Evolutionary conservation across 2,329 filamentous ascomycete genomes (phyloP).

Genomic region (Alternaria tenuissima): DNA sequence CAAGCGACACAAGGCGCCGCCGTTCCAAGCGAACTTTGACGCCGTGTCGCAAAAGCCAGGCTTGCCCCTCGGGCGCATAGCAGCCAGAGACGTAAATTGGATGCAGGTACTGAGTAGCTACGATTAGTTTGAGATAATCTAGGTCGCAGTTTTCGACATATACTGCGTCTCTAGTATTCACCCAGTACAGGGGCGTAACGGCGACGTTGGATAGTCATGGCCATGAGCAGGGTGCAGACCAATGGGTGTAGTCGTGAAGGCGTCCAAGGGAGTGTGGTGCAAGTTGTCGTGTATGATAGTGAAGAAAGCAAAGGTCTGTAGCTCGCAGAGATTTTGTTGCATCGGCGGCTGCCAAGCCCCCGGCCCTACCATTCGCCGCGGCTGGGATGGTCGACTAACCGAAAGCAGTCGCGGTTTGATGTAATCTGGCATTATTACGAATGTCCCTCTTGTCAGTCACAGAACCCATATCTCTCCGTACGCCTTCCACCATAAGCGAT

Average conservation of each 20-base stretch:
- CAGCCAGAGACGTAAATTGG: neutral
- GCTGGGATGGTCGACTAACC: neutral
- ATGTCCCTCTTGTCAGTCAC: slow-evolving; percentile 21
- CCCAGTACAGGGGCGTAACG: neutral
- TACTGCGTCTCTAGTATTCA: neutral
- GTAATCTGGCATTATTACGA: slow-evolving; percentile 20
- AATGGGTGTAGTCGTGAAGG: neutral
- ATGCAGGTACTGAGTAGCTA: neutral
- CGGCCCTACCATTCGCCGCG: slow-evolving; percentile 13
- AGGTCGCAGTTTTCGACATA: neutral
- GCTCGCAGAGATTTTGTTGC: slow-evolving; percentile 16
- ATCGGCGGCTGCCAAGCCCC: slow-evolving; percentile 9
- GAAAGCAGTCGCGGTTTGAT: slow-evolving; percentile 7
- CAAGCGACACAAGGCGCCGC: slow-evolving; percentile 14
- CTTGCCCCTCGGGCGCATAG: neutral
- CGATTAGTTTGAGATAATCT: neutral
- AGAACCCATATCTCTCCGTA: neutral
- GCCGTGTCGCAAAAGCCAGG: slow-evolving; percentile 10
- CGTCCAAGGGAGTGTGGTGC: neutral
- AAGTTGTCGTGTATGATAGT: neutral
- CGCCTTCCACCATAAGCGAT: neutral
- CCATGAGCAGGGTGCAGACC: neutral
- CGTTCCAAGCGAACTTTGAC: slow-evolving; percentile 12
- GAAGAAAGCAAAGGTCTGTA: neutral
- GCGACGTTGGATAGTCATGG: neutral